Evolutionary conservation across 352 stramenopile genomes (phyloP), one percentile per base, ranked within the genome.

Genomic region (Globisporangium polare): DNA sequence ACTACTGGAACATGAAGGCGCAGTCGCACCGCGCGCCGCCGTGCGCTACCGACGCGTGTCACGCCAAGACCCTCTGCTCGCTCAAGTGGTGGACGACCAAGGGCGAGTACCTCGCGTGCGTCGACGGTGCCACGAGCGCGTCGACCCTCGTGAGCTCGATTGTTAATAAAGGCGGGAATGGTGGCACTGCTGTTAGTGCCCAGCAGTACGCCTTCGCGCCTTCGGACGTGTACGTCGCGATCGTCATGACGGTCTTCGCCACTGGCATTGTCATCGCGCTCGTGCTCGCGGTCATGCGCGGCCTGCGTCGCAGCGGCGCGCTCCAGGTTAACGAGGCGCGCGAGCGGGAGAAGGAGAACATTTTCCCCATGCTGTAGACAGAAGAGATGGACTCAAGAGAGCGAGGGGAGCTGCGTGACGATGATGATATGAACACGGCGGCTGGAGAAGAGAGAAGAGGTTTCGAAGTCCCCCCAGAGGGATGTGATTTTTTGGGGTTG

Each of bases 1-100:
- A 95, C 74, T 89, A 90, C 62, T 88, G 73, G 70, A 90, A 95
- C 71, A 93, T 88, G 78, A 92, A 93, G 68, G 86, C 86, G 18
- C 77, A 78, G 59, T 89, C 84, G 20, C 68, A 74, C 46, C 74
- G 75, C 13, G 52, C 73, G 31, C 66, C 65, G 5, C 75, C 72
- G 15, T 95, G 86, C 52, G 41, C 69, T 1, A 63, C 58, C 5
- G 69, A 72, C 24, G n/a, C 63, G 2, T 94, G 85, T 54, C 78
- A 78, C 50, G 80, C 81, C 5, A 55, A 85, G 39, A 85, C 78
- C 51, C 52, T 89, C 45, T 94, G 85, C 42, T 88, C 85, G 8
- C 50, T 91, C 10, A 86, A 88, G 52, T 94, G 85, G 85, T 94
- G 85, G 81, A 83, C 77, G n/a, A 92, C 83, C 0, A 78, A 81